Base-by-base conservation (phyloP, 345 rosid species). In the Conringia planisiliqua region DNA sequence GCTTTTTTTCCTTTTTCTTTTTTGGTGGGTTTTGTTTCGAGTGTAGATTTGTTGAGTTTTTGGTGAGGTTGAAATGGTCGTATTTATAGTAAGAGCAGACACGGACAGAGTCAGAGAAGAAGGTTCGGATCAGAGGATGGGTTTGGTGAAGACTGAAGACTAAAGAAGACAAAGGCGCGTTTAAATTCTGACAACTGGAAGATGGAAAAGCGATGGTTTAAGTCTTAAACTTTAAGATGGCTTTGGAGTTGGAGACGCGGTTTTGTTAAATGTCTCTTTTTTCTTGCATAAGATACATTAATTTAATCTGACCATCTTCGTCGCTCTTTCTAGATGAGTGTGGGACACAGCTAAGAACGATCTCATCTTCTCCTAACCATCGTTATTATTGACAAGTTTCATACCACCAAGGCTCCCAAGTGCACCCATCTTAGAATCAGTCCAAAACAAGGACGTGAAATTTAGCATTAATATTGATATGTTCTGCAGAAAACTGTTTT, bases 201-300 rank as follows among this genome's bases (percentile, higher is more conserved):
- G 38, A 26, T 61, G 29, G 75, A 48, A 27, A 61, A 71, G 48
- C 35, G 68, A 61, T 60, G 46, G 74, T 33, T 68, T 20, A n/a
- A n/a, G n/a, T n/a, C n/a, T n/a, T n/a, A n/a, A n/a, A n/a, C n/a
- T n/a, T n/a, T 52, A 54, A 54, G 67, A 20, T 70, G 48, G 40
- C 38, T 61, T 35, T 71, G 68, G 68, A 71, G 68, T 71, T 61
- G 68, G 61, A 36, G 76, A 72, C 76, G 62, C 55, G 70, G 62
- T 51, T 72, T 50, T 63, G 54, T 39, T 22, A 30, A 20, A 48
- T 12, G 56, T 58, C 46, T 44, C 32, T 22, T 24, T 4, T 56
- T 3, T 40, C 24, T 48, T 44, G 27, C 22, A n/a, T 10, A n/a
- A 52, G 4, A 12, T 30, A 43, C 56, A 30, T 43, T 18, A 20